Base-by-base conservation (phyloP, 805 yeast genomes). In the Candida sonorensis region DNA sequence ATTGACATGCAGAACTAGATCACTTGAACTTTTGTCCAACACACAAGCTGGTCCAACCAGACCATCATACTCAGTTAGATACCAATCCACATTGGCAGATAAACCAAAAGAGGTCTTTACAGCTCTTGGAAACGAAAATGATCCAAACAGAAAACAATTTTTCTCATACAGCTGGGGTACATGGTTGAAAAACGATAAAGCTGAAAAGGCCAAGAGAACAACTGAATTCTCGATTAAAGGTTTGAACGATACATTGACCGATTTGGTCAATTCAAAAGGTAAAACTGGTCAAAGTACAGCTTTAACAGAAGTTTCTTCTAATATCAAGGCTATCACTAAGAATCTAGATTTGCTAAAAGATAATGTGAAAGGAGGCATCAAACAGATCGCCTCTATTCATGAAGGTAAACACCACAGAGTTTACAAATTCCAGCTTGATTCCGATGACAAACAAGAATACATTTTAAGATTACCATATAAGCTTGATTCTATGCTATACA, bases 351-450 rank as follows among this genome's bases (percentile, higher is more conserved):
- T 48, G 27, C 30, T 51, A 11, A 41, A 42, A 15, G 42, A 31
- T 26, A 24, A 30, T 15, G 38, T 39, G 8, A 38, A 37, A 20
- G 44, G 43, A 20, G 57, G 65, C 31, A 66, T 86, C 44, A 78
- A 76, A 48, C 77, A 88, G 29, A 75, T 90, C 53, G 74, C 84
- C 37, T 81, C 94, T 34, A 70, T 86, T 38, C 95, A 85, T 51
- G 97, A 90, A 57, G 98, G 97, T 34, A 86, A 85, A 60, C 96
- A 86, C 54, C 90, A 90, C 62, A 72, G 95, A 53, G 66, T 90
- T 38, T 90, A 88, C 61, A 77, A 81, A 53, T 62, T 87, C 23
- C 72, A 74, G 14, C 26, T 21, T 15, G 45, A 40, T 9, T 77
- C 32, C 5, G 7, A 27, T 10, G 14, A 63, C 3, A 79, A 74